A percentile compares a stretch with the other conserved stretches of the same genome.
Evolutionary conservation across 805 yeast genomes (phyloP).

Genomic region (Candida sithepensis): DNA sequence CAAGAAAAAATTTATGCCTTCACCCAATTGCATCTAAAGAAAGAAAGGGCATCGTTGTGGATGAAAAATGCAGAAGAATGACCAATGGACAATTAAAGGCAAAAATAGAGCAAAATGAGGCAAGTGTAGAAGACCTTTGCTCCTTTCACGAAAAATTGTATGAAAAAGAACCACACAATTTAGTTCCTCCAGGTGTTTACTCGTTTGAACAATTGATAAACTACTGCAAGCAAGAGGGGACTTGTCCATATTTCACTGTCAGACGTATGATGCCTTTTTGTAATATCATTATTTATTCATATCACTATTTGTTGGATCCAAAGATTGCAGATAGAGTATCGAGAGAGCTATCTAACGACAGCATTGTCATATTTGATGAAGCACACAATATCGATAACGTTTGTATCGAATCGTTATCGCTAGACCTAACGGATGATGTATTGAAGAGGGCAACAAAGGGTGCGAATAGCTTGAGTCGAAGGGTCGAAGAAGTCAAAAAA

Average conservation of each 20-base stretch:
- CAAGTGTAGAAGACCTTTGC: constrained; percentile 61
- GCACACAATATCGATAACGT: constrained; percentile 99
- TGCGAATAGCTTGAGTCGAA: constrained; percentile 71
- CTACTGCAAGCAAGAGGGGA: constrained; percentile 73
- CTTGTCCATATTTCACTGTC: constrained; percentile 96
- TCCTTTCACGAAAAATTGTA: constrained; percentile 88
- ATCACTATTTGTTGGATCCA: constrained; percentile 94
- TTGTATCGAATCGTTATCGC: constrained; percentile 90
- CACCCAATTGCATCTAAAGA: constrained; percentile 88
- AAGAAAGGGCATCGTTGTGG: constrained; percentile 87
- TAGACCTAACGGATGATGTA: constrained; percentile 89
- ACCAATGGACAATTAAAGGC: constrained; percentile 86
- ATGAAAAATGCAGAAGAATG: constrained; percentile 92
- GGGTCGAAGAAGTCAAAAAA: constrained; percentile 79
- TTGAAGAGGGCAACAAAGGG: constrained; percentile 84
- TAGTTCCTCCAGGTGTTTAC: constrained; percentile 90
- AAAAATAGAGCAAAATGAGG: constrained; percentile 56
- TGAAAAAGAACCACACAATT: constrained; percentile 81
- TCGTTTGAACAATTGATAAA: constrained; percentile 81
- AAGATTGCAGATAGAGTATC: constrained; percentile 96
- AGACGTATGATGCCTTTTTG: constrained; percentile 96
- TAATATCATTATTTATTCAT: constrained; percentile 91
- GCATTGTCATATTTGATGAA: constrained; percentile 94
- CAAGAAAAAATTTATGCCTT: constrained; percentile 90
- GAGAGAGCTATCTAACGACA: constrained; percentile 83